Conservation (phyloP, 352 stramenopile species). For the Phytopythium helicoides region DNA sequence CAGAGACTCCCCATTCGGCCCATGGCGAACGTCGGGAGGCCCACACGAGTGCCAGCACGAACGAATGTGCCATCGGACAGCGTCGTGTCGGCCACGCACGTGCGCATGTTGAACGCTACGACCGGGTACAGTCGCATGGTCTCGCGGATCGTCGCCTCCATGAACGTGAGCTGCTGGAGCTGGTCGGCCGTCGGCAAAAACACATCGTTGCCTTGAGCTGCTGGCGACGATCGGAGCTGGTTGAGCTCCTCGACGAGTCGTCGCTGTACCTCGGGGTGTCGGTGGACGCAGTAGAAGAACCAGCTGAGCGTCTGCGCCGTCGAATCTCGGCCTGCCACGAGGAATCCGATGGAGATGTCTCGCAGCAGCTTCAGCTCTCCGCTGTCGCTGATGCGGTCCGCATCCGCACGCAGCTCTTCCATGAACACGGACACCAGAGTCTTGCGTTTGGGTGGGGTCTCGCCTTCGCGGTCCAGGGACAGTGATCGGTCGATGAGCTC, state of each 20-base stretch:
- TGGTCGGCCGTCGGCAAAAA: conserved; percentile 19
- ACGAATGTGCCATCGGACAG: conserved; percentile 26
- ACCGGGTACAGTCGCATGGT: conserved; percentile 46
- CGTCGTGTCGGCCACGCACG: conserved; percentile 21
- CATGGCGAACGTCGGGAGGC: conserved; percentile 30
- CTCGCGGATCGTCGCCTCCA: conserved; percentile 41
- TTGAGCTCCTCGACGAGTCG: conserved; percentile 26
- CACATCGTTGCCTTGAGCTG: conserved; percentile 7
- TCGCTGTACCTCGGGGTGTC: conserved; percentile 30
- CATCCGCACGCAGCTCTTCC: conserved; percentile 12
- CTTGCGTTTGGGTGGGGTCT: neutral
- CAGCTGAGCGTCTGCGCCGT: conserved; percentile 47
- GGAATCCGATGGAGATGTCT: conserved; percentile 54
- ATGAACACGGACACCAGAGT: conserved; percentile 30
- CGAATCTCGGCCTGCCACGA: conserved; percentile 62
- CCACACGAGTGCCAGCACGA: conserved; percentile 18
- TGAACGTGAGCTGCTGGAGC: conserved; percentile 21
- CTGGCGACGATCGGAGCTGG: neutral
- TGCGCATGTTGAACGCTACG: conserved; percentile 32
- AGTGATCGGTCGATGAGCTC: conserved; percentile 17
- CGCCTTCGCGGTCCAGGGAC: neutral
- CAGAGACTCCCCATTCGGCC: conserved; percentile 28
- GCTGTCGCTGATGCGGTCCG: neutral
- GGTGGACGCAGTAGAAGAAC: conserved; percentile 39
- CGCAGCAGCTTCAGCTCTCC: conserved; percentile 24